phyloP scores from a whole-genome alignment of 768 basidiomycete genomes.

The Pisolithus sp. region DNA sequence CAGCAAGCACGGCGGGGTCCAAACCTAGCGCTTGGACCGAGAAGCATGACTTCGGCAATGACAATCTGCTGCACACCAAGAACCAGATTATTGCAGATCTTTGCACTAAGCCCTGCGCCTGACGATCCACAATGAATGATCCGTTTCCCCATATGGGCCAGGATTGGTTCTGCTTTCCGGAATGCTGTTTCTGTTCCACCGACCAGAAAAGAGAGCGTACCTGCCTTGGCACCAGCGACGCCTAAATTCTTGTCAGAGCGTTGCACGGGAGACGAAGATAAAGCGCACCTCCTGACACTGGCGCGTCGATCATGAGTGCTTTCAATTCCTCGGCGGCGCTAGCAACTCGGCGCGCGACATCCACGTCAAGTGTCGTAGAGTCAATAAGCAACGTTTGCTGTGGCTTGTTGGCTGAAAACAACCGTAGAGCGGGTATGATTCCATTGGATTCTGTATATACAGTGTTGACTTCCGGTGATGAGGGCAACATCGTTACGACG shows the following conservation, averaged over 20 bases:
- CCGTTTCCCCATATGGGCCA: slow-evolving; percentile 72
- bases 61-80: slow-evolving; percentile 78
- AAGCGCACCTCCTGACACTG: slow-evolving; percentile 81
- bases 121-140: slow-evolving; percentile 81
- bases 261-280: slow-evolving; percentile 1
- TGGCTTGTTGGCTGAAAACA: slow-evolving; percentile 33
- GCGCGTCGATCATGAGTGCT: slow-evolving; percentile 84
- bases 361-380: slow-evolving; percentile 85
- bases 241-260: slow-evolving; percentile 35
- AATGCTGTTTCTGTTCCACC: slow-evolving; percentile 66
- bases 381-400: slow-evolving; percentile 69
- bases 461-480: slow-evolving; percentile 76
- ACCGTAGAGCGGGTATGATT: slow-evolving; percentile 57
- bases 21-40: slow-evolving; percentile 80
- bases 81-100: slow-evolving; percentile 85
- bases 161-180: slow-evolving; percentile 47
- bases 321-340: slow-evolving; percentile 44
- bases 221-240: slow-evolving; percentile 81
- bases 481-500: slow-evolving; percentile 88
- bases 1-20: slow-evolving; percentile 66
- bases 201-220: slow-evolving; percentile 86
- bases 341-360: slow-evolving; percentile 63
- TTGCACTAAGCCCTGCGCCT: slow-evolving; percentile 78
- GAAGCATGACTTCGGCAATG: slow-evolving; percentile 84
- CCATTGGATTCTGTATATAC: slow-evolving; percentile 64